Conservation (phyloP, 2,329 filamentous ascomycete genomes). For the Capronia coronata region DNA sequence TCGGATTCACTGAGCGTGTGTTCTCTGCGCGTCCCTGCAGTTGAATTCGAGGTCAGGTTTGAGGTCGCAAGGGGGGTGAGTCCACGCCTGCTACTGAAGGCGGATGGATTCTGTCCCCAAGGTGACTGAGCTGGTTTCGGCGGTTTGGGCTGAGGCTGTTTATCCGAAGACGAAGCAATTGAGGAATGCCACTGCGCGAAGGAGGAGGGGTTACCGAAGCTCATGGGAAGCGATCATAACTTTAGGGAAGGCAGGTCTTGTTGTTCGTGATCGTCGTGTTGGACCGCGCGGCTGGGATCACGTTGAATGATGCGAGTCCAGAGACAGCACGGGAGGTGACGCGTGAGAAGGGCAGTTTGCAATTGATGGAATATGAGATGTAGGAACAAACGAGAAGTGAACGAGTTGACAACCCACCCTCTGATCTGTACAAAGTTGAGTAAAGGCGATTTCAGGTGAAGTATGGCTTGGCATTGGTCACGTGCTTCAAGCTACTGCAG, state of each 20-base stretch:
- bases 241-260: conserved; percentile 18
- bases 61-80: conserved; percentile 54
- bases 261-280: conserved; percentile 1
- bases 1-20: conserved; percentile 11
- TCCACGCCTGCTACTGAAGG: conserved; percentile 51
- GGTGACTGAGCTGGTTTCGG: conserved; percentile 40
- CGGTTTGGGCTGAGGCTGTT: conserved; percentile 13
- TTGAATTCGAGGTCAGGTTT: conserved; percentile 41
- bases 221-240: conserved; percentile 30
- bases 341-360: neutral
- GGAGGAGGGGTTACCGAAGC: conserved; percentile 27
- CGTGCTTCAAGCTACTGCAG: no score
- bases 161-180: conserved; percentile 14
- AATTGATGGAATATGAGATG: neutral
- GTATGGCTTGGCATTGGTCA: neutral
- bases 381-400: neutral
- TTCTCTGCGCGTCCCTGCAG: conserved; percentile 12
- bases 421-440: neutral
- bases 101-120: conserved; percentile 52
- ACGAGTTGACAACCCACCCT: neutral
- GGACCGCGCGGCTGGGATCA: neutral
- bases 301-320: conserved; percentile 2
- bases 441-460: neutral
- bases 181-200: conserved; percentile 23
- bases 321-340: conserved; percentile 6